phyloP scores from a whole-genome alignment of 768 basidiomycete species.

The Porpolomopsis calyptriformis region DNA sequence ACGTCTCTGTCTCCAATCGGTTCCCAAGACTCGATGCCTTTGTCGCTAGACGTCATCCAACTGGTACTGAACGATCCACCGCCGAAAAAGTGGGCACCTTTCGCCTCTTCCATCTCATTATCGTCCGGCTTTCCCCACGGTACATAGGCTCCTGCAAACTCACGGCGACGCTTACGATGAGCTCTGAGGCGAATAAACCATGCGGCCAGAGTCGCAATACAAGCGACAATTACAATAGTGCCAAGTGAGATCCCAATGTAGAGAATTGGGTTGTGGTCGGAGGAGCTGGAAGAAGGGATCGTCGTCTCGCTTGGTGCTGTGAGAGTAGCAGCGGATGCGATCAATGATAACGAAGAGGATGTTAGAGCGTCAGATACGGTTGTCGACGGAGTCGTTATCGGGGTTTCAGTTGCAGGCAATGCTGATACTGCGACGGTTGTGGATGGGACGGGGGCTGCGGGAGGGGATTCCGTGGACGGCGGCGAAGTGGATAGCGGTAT shows the following conservation, averaged over 20 bases:
- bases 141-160: constrained; percentile 23
- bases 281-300: neutral
- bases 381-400: constrained; percentile 11
- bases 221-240: constrained; percentile 33
- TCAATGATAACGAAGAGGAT: neutral
- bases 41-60: constrained; percentile 17
- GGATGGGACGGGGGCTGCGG: neutral
- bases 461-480: neutral
- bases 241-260: constrained; percentile 44
- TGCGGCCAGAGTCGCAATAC: constrained; percentile 36
- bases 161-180: constrained; percentile 25
- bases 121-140: constrained; percentile 25
- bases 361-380: too few relatives aligned
- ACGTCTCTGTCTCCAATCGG: constrained; percentile 32
- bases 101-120: constrained; percentile 16
- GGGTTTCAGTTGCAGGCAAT: constrained; percentile 7
- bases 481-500: neutral
- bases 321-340: constrained; percentile 8
- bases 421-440: constrained; percentile 3
- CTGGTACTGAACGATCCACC: constrained; percentile 15
- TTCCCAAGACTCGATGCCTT: constrained; percentile 23
- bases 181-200: constrained; percentile 36
- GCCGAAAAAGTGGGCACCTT: constrained; percentile 14
- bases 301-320: constrained; percentile 5
- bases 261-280: constrained; percentile 25